These are phyloP conservation scores for Coffea canephora DNA, from an alignment of 257 asterid species.

Conservation along the genomic window DNA sequence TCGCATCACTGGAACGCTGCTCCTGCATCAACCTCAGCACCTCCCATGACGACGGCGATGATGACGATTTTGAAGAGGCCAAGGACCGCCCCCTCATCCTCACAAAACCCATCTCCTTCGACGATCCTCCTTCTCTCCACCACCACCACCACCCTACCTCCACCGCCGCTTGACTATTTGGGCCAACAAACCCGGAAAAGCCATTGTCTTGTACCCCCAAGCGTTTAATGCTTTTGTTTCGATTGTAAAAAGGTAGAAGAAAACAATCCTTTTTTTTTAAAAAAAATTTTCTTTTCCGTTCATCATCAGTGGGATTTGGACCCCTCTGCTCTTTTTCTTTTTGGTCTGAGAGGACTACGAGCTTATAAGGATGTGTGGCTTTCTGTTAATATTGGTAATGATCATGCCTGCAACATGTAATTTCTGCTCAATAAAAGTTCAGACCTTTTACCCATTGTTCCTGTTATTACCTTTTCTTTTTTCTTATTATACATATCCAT, in stretches of 20 bases:
- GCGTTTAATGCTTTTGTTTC: background rate
- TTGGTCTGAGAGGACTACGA: background rate
- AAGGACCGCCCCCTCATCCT: conserved; percentile 32
- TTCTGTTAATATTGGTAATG: background rate
- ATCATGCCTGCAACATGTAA: background rate
- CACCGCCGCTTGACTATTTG: background rate
- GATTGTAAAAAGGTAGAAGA: background rate
- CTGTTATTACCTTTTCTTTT: too few relatives aligned
- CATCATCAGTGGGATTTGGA: too few relatives aligned
- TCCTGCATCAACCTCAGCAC: conserved; percentile 34
- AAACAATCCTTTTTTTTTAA: background rate
- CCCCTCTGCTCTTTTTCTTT: too few relatives aligned
- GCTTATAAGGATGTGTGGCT: background rate
- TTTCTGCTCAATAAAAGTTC: background rate
- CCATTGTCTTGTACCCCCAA: too few relatives aligned
- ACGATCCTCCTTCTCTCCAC: conserved; percentile 17
- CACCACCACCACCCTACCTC: background rate
- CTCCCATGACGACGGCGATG: conserved; percentile 22
- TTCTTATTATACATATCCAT: too few relatives aligned
- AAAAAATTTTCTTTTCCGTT: too few relatives aligned
- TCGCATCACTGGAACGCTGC: conserved; percentile 31
- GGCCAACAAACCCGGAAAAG: background rate
- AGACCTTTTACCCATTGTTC: background rate
- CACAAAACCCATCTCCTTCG: conserved; percentile 21
- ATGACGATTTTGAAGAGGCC: conserved; percentile 19